Percentiles rank a stretch among this genome's conserved stretches.
phyloP scores from a whole-genome alignment of 345 rosid species.

The Punica granatum region DNA sequence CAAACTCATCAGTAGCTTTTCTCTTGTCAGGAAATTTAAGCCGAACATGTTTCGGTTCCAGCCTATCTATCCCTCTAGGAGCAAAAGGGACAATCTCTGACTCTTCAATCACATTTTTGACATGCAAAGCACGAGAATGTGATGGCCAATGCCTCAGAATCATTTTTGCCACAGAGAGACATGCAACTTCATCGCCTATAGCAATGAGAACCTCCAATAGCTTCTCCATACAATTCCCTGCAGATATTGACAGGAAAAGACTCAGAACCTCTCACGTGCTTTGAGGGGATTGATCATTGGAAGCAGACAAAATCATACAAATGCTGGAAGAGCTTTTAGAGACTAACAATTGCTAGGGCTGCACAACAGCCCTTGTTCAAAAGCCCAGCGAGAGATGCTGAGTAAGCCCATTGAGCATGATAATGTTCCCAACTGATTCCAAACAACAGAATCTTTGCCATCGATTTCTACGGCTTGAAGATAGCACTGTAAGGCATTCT shows the following conservation, averaged over 20 bases:
- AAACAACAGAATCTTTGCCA: slow-evolving; percentile 88
- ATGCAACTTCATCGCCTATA: slow-evolving; percentile 96
- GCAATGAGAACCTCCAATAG: slow-evolving; percentile 96
- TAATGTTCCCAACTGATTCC: slow-evolving; percentile 96
- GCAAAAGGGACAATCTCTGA: slow-evolving; percentile 70
- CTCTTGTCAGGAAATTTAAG: slow-evolving; percentile 88
- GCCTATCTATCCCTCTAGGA: slow-evolving; percentile 91
- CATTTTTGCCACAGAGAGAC: slow-evolving; percentile 86
- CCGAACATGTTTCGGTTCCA: slow-evolving; percentile 73
- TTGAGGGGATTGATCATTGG: neutral
- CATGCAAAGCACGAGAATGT: slow-evolving; percentile 89
- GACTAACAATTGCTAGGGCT: slow-evolving; percentile 93
- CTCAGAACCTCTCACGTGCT: neutral
- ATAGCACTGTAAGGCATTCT: slow-evolving; percentile 82
- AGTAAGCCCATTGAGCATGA: slow-evolving; percentile 93
- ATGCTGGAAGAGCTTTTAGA: neutral
- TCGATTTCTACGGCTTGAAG: slow-evolving; percentile 98
- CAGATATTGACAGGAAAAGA: slow-evolving; percentile 3
- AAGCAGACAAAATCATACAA: neutral
- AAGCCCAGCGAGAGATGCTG: slow-evolving; percentile 95
- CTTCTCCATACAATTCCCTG: slow-evolving; percentile 99
- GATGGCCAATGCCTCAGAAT: slow-evolving; percentile 99
- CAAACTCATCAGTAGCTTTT: slow-evolving; percentile 48
- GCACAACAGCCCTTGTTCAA: slow-evolving; percentile 97
- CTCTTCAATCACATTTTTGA: slow-evolving; percentile 70